Evolutionary conservation across 2,329 filamentous ascomycete genomes (phyloP).

Genomic region (Sclerotinia subarctica): DNA sequence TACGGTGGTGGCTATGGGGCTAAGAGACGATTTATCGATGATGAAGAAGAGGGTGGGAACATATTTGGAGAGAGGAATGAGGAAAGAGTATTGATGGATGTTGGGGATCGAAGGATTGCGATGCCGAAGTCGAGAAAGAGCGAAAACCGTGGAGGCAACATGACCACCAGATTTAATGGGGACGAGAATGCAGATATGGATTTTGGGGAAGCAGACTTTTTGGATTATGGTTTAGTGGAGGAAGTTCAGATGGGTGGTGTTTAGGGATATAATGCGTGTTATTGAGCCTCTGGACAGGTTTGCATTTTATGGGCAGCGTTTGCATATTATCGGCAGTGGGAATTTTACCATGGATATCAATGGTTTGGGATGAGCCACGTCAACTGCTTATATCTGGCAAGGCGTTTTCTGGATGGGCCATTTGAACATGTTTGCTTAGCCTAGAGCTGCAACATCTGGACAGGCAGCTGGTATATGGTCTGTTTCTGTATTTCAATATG

Average conservation of each 20-base stretch:
- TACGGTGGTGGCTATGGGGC: conserved; percentile 19
- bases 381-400: not conserved
- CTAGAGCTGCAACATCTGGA: not conserved
- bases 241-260: conserved; percentile 38
- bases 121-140: conserved; percentile 27
- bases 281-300: not conserved
- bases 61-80: conserved; percentile 12
- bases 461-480: not conserved
- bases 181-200: conserved; percentile 51
- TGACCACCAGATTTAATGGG: conserved; percentile 26
- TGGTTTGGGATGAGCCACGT: not conserved
- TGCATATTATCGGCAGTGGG: not conserved
- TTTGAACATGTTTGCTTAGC: not conserved
- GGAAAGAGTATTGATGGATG: conserved; percentile 24
- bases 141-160: conserved; percentile 29
- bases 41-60: conserved; percentile 29
- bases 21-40: conserved; percentile 33
- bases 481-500: not conserved
- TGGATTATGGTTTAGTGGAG: conserved; percentile 43
- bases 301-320: not conserved
- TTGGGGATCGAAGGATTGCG: conserved; percentile 30
- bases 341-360: not conserved
- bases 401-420: conserved; percentile 3
- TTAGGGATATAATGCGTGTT: conserved; percentile 8
- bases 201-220: conserved; percentile 68